Base-by-base conservation (phyloP, 2,329 filamentous ascomycete genomes). In the Gaeumannomyces tritici region DNA sequence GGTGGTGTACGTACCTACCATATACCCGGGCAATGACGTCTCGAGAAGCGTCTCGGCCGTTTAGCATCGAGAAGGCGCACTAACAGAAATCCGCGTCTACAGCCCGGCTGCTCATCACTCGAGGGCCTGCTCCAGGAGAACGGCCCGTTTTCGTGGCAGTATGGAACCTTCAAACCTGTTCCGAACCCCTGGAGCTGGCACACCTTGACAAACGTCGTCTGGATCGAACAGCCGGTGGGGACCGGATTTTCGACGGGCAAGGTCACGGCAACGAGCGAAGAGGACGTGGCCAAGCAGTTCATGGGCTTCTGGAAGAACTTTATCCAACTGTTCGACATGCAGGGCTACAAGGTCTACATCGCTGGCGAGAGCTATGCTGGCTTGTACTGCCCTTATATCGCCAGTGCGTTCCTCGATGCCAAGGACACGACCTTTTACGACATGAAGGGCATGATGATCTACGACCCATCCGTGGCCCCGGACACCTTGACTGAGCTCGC, bases 291-390 rank as follows among this genome's bases (percentile, higher is more conserved):
- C 0, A 73, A 76, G 24, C 82, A 92, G 65, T 90, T 92, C 71
- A 77, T 89, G 11, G 87, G 88, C 54, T 93, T 91, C 74, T 90
- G 86, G 80, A 84, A 85, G 73, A 90, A 90, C 73, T 91, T 90
- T 66, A 75, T 90, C 63, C 77, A 89, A 27, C 84, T 84, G 0
- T 91, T 91, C 66, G 77, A 74, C 9, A 77, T 89, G 67, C 79
- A 87, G 29, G 80, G 80, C 18, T 83, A 80, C 66, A 87, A 87
- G 64, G 80, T 90, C 8, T 92, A 87, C 72, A 81, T 93, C 63
- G 82, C 87, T 0, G 89, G 88, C 18, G 88, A 89, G 70, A 85
- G 80, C 0, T 90, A 88, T 67, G 87, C 35, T 26, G 87, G 88
- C 11, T 75, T 77, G 67, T 87, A 85, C 66, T 81, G 87, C 0